Percentiles rank a stretch among this genome's conserved stretches.
Conservation (phyloP, 176 grass and related monocot species). For the Calamus simplicifolius region DNA sequence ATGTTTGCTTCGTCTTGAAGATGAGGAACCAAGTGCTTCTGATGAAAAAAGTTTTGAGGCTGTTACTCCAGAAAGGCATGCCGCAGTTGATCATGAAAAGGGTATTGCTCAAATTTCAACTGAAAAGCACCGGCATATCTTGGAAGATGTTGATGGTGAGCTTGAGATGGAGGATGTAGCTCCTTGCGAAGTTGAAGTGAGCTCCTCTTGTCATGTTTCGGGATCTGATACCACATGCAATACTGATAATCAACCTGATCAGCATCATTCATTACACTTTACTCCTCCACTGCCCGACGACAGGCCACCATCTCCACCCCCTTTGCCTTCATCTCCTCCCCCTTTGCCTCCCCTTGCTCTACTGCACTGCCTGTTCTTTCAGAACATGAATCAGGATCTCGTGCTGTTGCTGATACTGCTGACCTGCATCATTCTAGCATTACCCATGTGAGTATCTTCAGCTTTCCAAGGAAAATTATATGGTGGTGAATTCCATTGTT, state of each 20-base stretch:
- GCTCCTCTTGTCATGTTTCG: conserved; percentile 17
- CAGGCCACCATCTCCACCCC: conserved; percentile 79
- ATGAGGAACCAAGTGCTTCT: conserved; percentile 61
- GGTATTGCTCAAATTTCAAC: background rate
- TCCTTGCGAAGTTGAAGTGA: conserved; percentile 35
- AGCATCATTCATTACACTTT: conserved; percentile 14
- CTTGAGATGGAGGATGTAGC: conserved; percentile 96
- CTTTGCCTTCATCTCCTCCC: conserved; percentile 82
- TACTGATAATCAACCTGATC: conserved; percentile 14
- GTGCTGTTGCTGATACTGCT: conserved; percentile 24
- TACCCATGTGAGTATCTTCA: conserved; percentile 33
- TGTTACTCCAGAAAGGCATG: conserved; percentile 75
- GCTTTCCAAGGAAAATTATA: conserved; percentile 1
- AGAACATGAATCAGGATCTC: conserved; percentile 16
- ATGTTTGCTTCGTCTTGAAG: conserved; percentile 57
- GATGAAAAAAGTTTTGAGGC: conserved; percentile 79
- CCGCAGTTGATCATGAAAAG: conserved; percentile 35
- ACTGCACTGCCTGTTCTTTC: background rate
- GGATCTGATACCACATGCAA: conserved; percentile 14
- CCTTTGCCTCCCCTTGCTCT: conserved; percentile 20
- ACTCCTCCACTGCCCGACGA: conserved; percentile 72
- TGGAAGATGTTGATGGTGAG: conserved; percentile 88
- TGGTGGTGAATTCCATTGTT: background rate
- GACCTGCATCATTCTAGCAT: conserved; percentile 18
- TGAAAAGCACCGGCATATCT: conserved; percentile 54